These are phyloP conservation scores for Hordeum marinum DNA, from an alignment of 176 grass and related monocot genomes.

Conservation along the genomic window DNA sequence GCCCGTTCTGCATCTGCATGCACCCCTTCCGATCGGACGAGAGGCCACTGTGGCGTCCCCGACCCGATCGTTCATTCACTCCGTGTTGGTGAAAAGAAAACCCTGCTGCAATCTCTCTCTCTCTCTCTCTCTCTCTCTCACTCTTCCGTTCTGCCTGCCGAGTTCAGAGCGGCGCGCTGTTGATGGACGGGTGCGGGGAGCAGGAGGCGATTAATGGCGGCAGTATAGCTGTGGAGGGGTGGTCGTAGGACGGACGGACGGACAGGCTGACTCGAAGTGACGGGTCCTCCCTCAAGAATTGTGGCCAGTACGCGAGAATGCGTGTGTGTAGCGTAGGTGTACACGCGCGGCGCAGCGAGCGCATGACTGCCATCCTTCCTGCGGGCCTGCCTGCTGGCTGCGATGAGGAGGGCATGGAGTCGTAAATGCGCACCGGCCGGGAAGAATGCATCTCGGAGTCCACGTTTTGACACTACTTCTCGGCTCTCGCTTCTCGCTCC, in stretches of 20 bases:
- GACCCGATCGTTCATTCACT: background rate
- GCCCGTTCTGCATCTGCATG: background rate
- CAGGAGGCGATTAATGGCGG: conserved; percentile 2
- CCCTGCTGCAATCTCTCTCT: background rate
- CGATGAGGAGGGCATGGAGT: background rate
- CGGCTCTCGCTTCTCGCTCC: background rate
- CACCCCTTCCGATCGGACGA: background rate
- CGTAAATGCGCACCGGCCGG: background rate
- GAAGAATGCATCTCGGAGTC: conserved; percentile 17
- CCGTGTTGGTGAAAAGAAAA: background rate
- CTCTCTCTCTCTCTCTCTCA: background rate
- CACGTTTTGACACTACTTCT: conserved; percentile 24
- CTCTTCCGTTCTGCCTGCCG: background rate
- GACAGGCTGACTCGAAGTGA: conserved; percentile 37
- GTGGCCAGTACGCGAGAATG: conserved; percentile 12
- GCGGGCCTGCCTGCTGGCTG: background rate
- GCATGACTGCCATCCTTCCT: background rate
- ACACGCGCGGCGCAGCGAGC: conserved; percentile 4
- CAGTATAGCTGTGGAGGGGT: background rate
- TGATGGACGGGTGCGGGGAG: background rate
- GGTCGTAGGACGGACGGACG: background rate
- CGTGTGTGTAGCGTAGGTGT: background rate
- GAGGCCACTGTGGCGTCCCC: background rate
- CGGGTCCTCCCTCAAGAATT: background rate
- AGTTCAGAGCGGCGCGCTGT: background rate